Evolutionary conservation across 495 filamentous ascomycete species (phyloP), one percentile per base, ranked within the genome.

Genomic region (Neurospora hispaniola): DNA sequence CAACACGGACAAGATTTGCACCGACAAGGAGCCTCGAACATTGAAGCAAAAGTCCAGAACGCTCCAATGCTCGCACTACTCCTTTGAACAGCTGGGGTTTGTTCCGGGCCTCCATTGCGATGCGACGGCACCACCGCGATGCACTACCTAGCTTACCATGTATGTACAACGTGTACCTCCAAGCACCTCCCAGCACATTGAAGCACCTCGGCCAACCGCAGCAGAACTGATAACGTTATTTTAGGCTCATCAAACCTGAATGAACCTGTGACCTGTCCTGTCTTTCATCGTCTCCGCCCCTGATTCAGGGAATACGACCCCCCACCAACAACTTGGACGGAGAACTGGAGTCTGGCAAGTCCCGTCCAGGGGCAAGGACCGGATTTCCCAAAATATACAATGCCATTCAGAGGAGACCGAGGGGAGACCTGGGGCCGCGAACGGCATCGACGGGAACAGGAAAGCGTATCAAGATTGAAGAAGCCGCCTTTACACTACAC

Each of bases 231-330:
- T 35, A 66, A 66, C 54, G 54, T 66, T 66, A 66, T 66, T 66
- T 66, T 66, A 35, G 54, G 54, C 54, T 66, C 54, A 66, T 66
- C 54, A 66, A 66, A 66, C 54, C 54, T 66, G 54, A 66, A 66
- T 66, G 54, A 66, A 35, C 54, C 27, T 35, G 54, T 66, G 54
- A 66, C 54, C 54, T 35, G 54, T 66, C 27, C 14, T 66, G 54
- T 66, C 54, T 66, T 66, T 66, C 54, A 16, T 38, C 12, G 54
- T 66, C 54, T 66, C 54, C 54, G 54, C 54, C 54, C 54, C 54
- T 66, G 54, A 35, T 35, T 35, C 14, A 35, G 27, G 16, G 27
- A 66, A 66, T 66, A 27, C 54, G 16, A 66, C 54, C 54, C 54
- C 54, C 27, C 54, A 9, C 54, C 54, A 66, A 35, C 54, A 35